Conservation (phyloP, 176 grass and related monocot species). For the Zoysia japonica region DNA sequence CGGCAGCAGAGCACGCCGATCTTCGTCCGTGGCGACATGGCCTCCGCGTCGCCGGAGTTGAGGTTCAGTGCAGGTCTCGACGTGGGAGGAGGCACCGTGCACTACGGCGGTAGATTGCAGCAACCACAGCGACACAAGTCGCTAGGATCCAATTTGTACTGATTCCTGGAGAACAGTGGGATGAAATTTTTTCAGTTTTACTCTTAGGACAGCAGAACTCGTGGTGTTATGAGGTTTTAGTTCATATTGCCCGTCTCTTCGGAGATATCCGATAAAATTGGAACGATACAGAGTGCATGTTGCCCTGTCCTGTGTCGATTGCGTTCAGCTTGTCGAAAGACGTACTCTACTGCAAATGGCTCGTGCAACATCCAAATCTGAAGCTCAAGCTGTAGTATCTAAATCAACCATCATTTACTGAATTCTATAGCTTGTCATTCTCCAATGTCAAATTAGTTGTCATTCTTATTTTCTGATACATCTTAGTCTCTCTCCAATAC, state of each 20-base stretch:
- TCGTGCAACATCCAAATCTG: not conserved
- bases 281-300: not conserved
- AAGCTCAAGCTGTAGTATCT: too few relatives aligned
- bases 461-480: too few relatives aligned
- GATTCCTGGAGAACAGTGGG: conserved; percentile 4
- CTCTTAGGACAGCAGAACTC: not conserved
- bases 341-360: not conserved
- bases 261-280: too few relatives aligned
- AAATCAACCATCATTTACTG: too few relatives aligned
- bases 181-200: not conserved
- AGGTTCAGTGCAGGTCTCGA: conserved; percentile 36
- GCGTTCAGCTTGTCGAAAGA: not conserved
- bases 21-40: conserved; percentile 32
- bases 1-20: conserved; percentile 29
- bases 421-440: too few relatives aligned
- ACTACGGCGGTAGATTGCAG: conserved; percentile 31
- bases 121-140: conserved; percentile 37
- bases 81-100: conserved; percentile 25
- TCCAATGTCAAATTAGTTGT: too few relatives aligned
- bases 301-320: conserved; percentile 6
- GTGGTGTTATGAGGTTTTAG: not conserved
- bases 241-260: too few relatives aligned
- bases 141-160: conserved; percentile 27
- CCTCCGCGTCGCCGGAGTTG: conserved; percentile 22
- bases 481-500: too few relatives aligned